Evolutionary conservation across 495 filamentous ascomycete species (phyloP), one percentile per base, ranked within the genome.

Genomic region (Chlorociboria aeruginascens): DNA sequence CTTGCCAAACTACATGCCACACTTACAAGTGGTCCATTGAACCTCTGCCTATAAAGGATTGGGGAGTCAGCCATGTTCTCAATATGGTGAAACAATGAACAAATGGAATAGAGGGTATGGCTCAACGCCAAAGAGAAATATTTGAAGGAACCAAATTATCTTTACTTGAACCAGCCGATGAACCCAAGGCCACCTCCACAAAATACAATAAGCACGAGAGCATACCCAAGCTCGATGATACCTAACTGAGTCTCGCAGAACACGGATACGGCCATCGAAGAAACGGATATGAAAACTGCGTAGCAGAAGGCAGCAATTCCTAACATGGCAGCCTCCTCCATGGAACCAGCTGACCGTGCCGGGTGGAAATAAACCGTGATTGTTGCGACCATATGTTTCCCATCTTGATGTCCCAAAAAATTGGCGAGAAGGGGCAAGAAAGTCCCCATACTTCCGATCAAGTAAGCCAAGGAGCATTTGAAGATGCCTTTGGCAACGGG

Each of bases 331-430:
- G 90, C 90, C 60, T 95, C 84, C 48, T 81, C 78, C 89, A 95
- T 95, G 62, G 86, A 89, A 4, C 92, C 92, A 38, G 82, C 78
- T 14, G 86, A 82, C 49, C 92, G 72, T 10, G 89, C 87, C n/a
- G 92, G 90, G 63, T 98, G 89, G 64, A 97, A 98, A 57, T 96
- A 98, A 8, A 95, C 89, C 14, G 85, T 87, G 41, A 95, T 77
- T 2, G 89, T 93, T 40, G 88, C 86, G 34, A 95, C 89, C 68
- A 97, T 81, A 65, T 97, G 92, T 62, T 98, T 98, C 17, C 89
- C 88, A 70, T 97, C 90, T 58, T 90, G 84, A 51, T 80, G 74
- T 6, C 92, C 92, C 32, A 98, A 68, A 47, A 83, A 69, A 2
- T 69, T 66, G 3, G 88, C 78, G 41, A 96, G 70, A 3, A 77